Evolutionary conservation across 208 protist species (phyloP), one percentile per base, ranked within the genome.

Genomic region (Trypanosoma scelopori): DNA sequence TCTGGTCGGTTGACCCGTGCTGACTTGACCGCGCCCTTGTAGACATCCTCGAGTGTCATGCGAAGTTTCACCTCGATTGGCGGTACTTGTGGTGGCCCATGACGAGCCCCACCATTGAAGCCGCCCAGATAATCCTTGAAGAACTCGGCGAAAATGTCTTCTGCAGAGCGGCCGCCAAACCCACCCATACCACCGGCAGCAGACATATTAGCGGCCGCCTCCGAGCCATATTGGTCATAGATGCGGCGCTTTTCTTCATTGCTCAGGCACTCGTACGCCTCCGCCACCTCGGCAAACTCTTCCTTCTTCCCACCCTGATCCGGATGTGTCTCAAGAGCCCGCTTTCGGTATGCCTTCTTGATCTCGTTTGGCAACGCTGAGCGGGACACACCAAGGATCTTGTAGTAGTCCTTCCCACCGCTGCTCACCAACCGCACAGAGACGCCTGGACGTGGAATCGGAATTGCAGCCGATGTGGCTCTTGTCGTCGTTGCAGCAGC

Each of bases 201-300:
- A 57, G 79, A 78, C n/a, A 82, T 79, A 47, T 93, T 81, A 5
- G 77, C 81, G 15, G 85, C 91, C 18, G 86, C 91, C 56, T 96
- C 91, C 28, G 86, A 86, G 2, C 91, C 91, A 71, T 96, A 96
- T 71, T 98, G 87, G 70, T 99, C 99, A 71, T 99, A 99, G 13
- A 99, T 62, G 41, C 90, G 72, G 50, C 90, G 81, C 78, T 99
- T 99, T 51, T 99, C 81, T 12, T 84, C 55, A 65, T 99, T 98
- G 56, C 77, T 93, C 22, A 99, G 86, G 15, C 99, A 91, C 65
- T 99, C 97, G 72, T 99, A 99, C 5, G 98, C 98, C 75, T 97
- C 87, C 22, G 86, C 84, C 15, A 96, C 76, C 69, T 94, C 84
- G 0, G 86, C 80, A 64, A 97, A 97, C 66, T 95, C 92, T 67